Conservation (phyloP, 257 asterid species). For the Petrea volubilis region DNA sequence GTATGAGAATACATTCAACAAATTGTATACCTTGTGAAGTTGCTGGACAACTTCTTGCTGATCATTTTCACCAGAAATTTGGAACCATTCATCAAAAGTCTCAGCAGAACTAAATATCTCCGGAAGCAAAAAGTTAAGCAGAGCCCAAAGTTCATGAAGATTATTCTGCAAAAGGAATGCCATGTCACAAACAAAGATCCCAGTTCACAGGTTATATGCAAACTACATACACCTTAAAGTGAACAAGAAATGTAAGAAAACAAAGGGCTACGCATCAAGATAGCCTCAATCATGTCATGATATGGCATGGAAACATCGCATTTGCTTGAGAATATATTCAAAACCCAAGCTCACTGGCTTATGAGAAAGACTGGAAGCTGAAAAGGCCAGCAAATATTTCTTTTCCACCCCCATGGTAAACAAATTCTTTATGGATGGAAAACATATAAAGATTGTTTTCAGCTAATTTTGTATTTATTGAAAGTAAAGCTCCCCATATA, state of each 20-base stretch:
- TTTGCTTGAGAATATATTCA: neutral
- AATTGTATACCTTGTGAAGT: slow-evolving; percentile 88
- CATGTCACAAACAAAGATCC: slow-evolving; percentile 19
- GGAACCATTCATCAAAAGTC: slow-evolving; percentile 99
- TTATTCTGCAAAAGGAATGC: slow-evolving; percentile 67
- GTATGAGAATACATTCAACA: neutral
- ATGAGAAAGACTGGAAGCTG: neutral
- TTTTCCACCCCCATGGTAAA: neutral
- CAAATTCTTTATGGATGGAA: neutral
- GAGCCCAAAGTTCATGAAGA: slow-evolving; percentile 99
- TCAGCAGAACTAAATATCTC: slow-evolving; percentile 99
- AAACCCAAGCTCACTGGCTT: neutral
- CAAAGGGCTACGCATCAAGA: neutral
- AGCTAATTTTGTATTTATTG: neutral
- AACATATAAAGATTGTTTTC: neutral
- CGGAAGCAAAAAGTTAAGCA: slow-evolving; percentile 93
- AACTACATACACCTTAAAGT: neutral
- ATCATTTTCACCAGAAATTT: slow-evolving; percentile 96
- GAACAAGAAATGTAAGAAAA: neutral
- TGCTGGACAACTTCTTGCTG: slow-evolving; percentile 99
- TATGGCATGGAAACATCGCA: neutral
- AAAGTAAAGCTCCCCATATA: neutral
- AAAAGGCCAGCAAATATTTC: slow-evolving; percentile 4
- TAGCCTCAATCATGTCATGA: neutral
- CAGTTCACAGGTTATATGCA: slow-evolving; percentile 10